These are phyloP conservation scores for Cadophora luteo-olivacea DNA, from an alignment of 2,329 filamentous ascomycete species.

Conservation along the genomic window DNA sequence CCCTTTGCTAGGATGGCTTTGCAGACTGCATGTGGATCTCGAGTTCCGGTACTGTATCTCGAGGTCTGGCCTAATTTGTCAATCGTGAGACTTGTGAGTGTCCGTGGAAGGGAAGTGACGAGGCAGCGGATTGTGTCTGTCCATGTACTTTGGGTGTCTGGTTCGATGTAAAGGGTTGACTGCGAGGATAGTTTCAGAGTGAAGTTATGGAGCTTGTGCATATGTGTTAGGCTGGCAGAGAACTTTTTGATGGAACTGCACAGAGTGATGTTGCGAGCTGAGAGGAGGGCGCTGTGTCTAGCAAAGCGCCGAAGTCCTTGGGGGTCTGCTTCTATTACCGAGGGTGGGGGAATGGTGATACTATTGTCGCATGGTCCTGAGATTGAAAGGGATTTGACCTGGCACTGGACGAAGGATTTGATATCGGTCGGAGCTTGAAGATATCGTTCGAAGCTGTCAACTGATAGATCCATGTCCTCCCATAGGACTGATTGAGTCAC, in stretches of 20 bases:
- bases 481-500: conserved; percentile 8
- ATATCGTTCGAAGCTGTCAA: not conserved
- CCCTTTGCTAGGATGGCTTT: not conserved
- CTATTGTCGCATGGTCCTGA: not conserved
- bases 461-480: not conserved
- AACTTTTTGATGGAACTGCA: not conserved
- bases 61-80: conserved; percentile 12
- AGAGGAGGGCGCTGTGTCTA: not conserved
- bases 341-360: too few species aligned
- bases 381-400: conserved; percentile 4
- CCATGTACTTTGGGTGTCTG: not conserved
- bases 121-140: not conserved
- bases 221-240: not conserved
- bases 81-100: conserved; percentile 11
- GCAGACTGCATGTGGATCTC: conserved; percentile 6
- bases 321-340: not conserved
- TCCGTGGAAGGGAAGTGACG: not conserved
- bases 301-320: not conserved
- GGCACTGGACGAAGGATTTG: not conserved
- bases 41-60: not conserved
- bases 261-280: not conserved
- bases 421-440: not conserved
- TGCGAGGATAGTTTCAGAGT: not conserved
- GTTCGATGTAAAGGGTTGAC: not conserved
- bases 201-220: not conserved